phyloP scores from a whole-genome alignment of 2,329 filamentous ascomycete species.

The Colletotrichum sublineola region DNA sequence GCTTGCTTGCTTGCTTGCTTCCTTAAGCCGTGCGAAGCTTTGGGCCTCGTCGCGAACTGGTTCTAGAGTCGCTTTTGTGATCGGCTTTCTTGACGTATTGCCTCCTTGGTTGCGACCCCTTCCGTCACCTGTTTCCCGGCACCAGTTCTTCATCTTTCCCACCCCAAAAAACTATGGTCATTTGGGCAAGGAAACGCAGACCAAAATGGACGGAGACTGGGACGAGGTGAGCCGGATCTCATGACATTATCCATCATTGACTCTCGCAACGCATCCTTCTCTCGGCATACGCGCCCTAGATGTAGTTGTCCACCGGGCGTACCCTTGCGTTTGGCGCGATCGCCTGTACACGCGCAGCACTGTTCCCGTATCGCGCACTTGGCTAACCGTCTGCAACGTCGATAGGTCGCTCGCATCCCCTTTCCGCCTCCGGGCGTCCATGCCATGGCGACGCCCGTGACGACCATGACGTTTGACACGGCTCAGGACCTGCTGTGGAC shows the following conservation, averaged over 20 bases:
- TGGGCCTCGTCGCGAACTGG: slow-evolving; percentile 26
- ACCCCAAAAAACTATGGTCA: slow-evolving; percentile 49
- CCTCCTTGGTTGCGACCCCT: slow-evolving; percentile 5
- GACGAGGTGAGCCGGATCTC: slow-evolving; percentile 67
- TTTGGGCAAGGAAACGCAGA: slow-evolving; percentile 54
- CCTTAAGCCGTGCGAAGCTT: slow-evolving; percentile 31
- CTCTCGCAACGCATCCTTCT: neutral
- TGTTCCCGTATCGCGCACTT: slow-evolving; percentile 14
- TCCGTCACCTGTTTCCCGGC: slow-evolving; percentile 17
- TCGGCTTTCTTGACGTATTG: slow-evolving; percentile 1
- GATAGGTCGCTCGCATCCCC: slow-evolving; percentile 82
- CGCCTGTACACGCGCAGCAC: slow-evolving; percentile 32
- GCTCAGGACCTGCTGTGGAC: slow-evolving; percentile 92
- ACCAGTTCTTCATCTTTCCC: neutral
- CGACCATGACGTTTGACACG: slow-evolving; percentile 89
- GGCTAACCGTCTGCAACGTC: slow-evolving; percentile 30
- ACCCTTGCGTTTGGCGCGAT: slow-evolving; percentile 43
- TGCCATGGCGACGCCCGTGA: slow-evolving; percentile 77
- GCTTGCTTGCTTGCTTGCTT: slow-evolving; percentile 4
- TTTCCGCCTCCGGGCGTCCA: slow-evolving; percentile 83
- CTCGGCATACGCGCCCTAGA: neutral
- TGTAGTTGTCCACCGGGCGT: slow-evolving; percentile 1
- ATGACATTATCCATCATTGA: slow-evolving; percentile 20
- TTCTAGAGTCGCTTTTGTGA: slow-evolving; percentile 6
- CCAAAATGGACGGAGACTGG: slow-evolving; percentile 76